Conservation (phyloP, 805 yeast species). For the Metschnikowia continentalis region DNA sequence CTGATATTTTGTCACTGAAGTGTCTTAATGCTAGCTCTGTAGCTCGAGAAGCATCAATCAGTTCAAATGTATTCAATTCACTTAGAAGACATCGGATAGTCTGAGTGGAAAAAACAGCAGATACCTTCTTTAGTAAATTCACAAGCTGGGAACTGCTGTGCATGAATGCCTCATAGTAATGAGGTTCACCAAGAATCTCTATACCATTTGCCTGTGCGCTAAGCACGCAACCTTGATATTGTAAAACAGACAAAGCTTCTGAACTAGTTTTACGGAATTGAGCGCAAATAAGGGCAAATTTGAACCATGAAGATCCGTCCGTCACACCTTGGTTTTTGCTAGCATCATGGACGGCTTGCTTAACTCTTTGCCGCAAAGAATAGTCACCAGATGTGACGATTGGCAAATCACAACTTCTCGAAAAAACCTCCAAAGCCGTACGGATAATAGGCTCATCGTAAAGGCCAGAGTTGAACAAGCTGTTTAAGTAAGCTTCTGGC, state of each 20-base stretch:
- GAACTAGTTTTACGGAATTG: slow-evolving; percentile 60
- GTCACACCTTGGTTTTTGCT: slow-evolving; percentile 23
- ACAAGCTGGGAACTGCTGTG: slow-evolving; percentile 17
- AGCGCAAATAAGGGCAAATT: slow-evolving; percentile 65
- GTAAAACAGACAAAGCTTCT: slow-evolving; percentile 49
- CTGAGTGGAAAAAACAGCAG: slow-evolving; percentile 26
- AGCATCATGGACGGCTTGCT: slow-evolving; percentile 3
- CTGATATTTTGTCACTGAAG: slow-evolving; percentile 24
- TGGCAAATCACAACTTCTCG: slow-evolving; percentile 33
- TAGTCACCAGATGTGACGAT: slow-evolving; percentile 3
- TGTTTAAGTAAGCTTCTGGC: slow-evolving; percentile 5
- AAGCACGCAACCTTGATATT: slow-evolving; percentile 13
- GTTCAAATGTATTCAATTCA: slow-evolving; percentile 5
- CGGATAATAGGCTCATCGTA: slow-evolving; percentile 47
- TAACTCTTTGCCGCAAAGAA: slow-evolving; percentile 25
- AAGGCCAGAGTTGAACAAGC: slow-evolving; percentile 45
- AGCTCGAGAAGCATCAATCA: slow-evolving; percentile 17
- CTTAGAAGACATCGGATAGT: slow-evolving; percentile 23
- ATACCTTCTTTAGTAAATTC: slow-evolving; percentile 20
- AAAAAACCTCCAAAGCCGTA: slow-evolving; percentile 51
- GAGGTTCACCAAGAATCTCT: slow-evolving; percentile 30
- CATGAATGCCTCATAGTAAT: slow-evolving; percentile 26
- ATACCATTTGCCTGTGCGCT: slow-evolving; percentile 32
- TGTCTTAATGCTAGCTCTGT: slow-evolving; percentile 22
- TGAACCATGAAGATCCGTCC: slow-evolving; percentile 55